A percentile compares a stretch with the other conserved stretches of the same genome.
phyloP scores from a whole-genome alignment of 73 alveolate species.

The Stentor roeselii region DNA sequence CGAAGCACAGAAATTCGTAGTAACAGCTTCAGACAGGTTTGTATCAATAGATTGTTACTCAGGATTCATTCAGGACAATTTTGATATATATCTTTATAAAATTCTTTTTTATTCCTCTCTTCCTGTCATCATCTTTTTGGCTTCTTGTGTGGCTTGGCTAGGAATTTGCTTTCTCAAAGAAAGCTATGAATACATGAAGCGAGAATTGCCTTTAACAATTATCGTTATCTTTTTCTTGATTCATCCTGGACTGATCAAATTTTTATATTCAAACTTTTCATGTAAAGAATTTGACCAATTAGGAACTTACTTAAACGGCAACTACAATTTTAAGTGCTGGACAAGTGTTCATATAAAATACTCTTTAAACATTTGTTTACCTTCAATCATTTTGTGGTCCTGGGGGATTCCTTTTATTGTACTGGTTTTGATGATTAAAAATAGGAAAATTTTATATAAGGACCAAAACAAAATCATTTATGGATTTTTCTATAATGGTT shows the following conservation, averaged over 20 bases:
- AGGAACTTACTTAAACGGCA: constrained; percentile 28
- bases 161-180: constrained; percentile 19
- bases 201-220: neutral
- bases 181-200: neutral
- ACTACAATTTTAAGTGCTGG: constrained; percentile 35
- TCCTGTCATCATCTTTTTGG: neutral
- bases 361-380: constrained; percentile 30
- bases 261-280: neutral
- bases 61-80: neutral
- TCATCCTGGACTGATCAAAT: neutral
- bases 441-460: neutral
- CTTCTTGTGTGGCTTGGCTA: neutral
- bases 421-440: neutral
- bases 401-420: constrained; percentile 34
- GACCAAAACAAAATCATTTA: neutral
- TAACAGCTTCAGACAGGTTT: constrained; percentile 30
- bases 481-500: constrained; percentile 43
- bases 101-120: neutral
- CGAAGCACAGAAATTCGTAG: constrained; percentile 33
- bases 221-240: neutral
- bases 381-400: constrained; percentile 38
- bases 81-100: neutral
- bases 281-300: neutral
- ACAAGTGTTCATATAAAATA: constrained; percentile 4
- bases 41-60: constrained; percentile 43